Conservation (phyloP, 257 asterid species). For the Nyctanthes arbortristis region DNA sequence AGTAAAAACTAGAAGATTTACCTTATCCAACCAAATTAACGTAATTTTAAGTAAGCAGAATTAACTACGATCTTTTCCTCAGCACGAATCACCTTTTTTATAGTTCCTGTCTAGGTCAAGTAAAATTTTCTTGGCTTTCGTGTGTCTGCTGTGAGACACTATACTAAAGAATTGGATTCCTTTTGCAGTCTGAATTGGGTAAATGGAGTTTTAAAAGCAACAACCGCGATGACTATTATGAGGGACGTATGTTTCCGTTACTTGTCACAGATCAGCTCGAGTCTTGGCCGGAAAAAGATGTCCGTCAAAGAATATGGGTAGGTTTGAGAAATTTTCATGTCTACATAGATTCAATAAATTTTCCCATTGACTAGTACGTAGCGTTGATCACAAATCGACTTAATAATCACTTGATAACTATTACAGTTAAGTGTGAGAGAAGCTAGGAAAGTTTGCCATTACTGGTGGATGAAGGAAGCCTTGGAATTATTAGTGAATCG, state of each 20-base stretch:
- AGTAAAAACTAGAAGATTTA: background rate
- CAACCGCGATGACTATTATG: slow-evolving; percentile 44
- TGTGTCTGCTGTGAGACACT: too few relatives aligned
- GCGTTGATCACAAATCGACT: background rate
- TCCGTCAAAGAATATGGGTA: slow-evolving; percentile 88
- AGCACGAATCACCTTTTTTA: background rate
- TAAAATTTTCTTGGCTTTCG: too few relatives aligned
- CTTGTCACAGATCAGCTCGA: slow-evolving; percentile 76
- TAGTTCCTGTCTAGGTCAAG: too few relatives aligned
- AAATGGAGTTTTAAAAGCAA: slow-evolving; percentile 74
- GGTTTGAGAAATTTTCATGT: background rate
- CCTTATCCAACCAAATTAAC: background rate
- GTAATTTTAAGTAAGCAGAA: background rate
- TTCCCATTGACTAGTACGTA: background rate
- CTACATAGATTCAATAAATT: too few relatives aligned
- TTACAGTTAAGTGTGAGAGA: slow-evolving; percentile 51
- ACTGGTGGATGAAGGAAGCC: slow-evolving; percentile 70
- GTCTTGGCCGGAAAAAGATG: slow-evolving; percentile 85
- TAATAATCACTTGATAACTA: too few relatives aligned
- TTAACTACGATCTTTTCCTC: background rate
- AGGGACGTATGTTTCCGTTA: slow-evolving; percentile 80
- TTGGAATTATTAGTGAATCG: slow-evolving; percentile 45
- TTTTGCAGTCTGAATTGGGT: slow-evolving; percentile 62
- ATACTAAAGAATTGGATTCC: background rate
- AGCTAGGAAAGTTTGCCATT: slow-evolving; percentile 51